These are phyloP conservation scores for Fusarium albosuccineum DNA, from an alignment of 2,329 filamentous ascomycete species.

Conservation along the genomic window DNA sequence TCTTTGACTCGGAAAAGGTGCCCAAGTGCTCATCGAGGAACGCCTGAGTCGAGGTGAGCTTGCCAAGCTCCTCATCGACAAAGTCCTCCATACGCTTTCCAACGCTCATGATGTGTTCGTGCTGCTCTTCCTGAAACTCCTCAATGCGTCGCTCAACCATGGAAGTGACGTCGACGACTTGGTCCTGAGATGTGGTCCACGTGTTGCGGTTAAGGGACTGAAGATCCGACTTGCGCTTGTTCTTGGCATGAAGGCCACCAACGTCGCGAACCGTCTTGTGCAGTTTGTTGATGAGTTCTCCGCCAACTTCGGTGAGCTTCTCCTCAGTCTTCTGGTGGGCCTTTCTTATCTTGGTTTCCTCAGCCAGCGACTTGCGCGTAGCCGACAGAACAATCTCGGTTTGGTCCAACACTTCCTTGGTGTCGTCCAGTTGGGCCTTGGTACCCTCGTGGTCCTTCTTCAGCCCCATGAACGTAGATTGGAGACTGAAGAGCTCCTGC, in stretches of 20 bases:
- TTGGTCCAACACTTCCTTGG: constrained; percentile 84
- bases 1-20: constrained; percentile 76
- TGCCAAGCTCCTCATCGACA: constrained; percentile 79
- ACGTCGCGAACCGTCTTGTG: constrained; percentile 84
- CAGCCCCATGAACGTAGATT: constrained; percentile 86
- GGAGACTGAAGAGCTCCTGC: constrained; percentile 89
- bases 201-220: constrained; percentile 82
- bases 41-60: constrained; percentile 76
- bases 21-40: constrained; percentile 78
- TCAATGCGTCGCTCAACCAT: constrained; percentile 82
- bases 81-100: constrained; percentile 81
- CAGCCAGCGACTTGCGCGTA: constrained; percentile 80
- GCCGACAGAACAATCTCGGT: constrained; percentile 86
- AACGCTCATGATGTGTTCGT: constrained; percentile 75
- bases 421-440: constrained; percentile 78
- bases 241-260: constrained; percentile 85
- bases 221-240: constrained; percentile 85
- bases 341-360: constrained; percentile 83
- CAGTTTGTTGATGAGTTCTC: constrained; percentile 82
- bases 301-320: constrained; percentile 79
- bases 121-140: constrained; percentile 79
- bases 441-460: constrained; percentile 92
- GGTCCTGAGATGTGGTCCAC: constrained; percentile 82
- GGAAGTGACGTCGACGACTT: constrained; percentile 81
- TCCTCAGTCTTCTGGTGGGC: constrained; percentile 90